A percentile compares a stretch with the other conserved stretches of the same genome.
Evolutionary conservation across 1,139 yeast species (phyloP).

Genomic region (Eremothecium sinecaudum): DNA sequence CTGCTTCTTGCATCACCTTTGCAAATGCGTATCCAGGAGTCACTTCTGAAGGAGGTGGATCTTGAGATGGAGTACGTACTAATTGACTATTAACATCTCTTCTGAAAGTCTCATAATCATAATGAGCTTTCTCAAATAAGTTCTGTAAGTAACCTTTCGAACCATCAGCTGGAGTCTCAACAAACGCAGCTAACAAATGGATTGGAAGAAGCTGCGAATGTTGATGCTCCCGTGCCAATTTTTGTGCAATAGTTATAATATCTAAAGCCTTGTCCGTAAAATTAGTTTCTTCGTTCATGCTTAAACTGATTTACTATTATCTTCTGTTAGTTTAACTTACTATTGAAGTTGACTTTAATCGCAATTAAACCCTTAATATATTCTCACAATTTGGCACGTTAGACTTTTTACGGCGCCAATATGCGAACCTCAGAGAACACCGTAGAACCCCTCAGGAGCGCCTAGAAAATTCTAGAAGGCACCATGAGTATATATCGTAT

Average conservation of each 20-base stretch:
- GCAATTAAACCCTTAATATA: too few relatives aligned
- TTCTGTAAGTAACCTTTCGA: constrained; percentile 61
- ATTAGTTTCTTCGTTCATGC: constrained; percentile 54
- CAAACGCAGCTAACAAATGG: constrained; percentile 88
- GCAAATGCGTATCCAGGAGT: constrained; percentile 63
- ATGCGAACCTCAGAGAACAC: too few relatives aligned
- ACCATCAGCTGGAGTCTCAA: constrained; percentile 63
- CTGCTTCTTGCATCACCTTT: constrained; percentile 58
- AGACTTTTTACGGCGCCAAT: too few relatives aligned
- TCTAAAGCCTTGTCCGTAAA: constrained; percentile 90
- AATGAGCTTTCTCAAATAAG: constrained; percentile 77
- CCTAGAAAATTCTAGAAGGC: too few relatives aligned
- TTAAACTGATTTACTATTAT: too few relatives aligned
- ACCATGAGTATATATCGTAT: too few relatives aligned
- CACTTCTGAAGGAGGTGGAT: constrained; percentile 74
- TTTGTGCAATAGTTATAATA: constrained; percentile 67
- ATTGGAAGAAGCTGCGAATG: constrained; percentile 78
- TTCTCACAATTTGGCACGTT: too few relatives aligned
- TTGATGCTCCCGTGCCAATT: constrained; percentile 73
- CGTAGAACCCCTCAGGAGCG: too few relatives aligned
- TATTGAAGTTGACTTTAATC: too few relatives aligned
- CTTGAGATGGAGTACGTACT: constrained; percentile 78
- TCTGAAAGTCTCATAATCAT: constrained; percentile 75
- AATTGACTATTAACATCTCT: constrained; percentile 70
- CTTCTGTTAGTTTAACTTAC: too few relatives aligned